A percentile compares a stretch with the other conserved stretches of the same genome.
phyloP scores from a whole-genome alignment of 2,329 filamentous ascomycete species.

The Pseudonectria buxi region DNA sequence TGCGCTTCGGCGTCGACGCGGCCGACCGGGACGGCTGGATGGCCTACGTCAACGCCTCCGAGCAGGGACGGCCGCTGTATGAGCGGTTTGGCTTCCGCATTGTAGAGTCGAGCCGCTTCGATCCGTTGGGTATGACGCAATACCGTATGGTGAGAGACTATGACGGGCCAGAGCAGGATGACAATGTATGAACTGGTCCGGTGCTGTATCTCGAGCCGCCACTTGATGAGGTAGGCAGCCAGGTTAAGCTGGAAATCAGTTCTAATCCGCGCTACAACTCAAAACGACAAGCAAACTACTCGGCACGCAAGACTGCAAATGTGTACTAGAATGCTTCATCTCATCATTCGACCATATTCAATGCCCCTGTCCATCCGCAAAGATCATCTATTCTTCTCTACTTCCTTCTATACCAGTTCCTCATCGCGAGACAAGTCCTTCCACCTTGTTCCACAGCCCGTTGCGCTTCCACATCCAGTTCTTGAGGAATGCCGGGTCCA shows the following conservation, averaged over 20 bases:
- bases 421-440: slow-evolving; percentile 19
- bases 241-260: no score
- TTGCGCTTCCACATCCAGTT: slow-evolving; percentile 59
- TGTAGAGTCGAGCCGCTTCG: slow-evolving; percentile 13
- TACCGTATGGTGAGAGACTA: slow-evolving; percentile 26
- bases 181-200: no score
- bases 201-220: no score
- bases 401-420: no score
- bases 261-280: no score
- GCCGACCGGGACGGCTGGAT: slow-evolving; percentile 23
- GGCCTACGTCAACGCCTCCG: slow-evolving; percentile 23
- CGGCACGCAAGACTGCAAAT: not conserved
- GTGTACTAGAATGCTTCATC: not conserved
- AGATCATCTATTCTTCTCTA: not conserved
- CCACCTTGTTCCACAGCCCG: slow-evolving; percentile 31
- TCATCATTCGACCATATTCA: slow-evolving; percentile 1
- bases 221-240: no score
- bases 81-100: slow-evolving; percentile 23
- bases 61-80: slow-evolving; percentile 21
- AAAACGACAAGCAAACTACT: no score
- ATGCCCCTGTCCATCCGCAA: slow-evolving; percentile 2
- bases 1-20: slow-evolving; percentile 25
- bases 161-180: not conserved
- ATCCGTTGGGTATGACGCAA: slow-evolving; percentile 15
- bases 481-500: slow-evolving; percentile 60